Percentiles rank a stretch among this genome's conserved stretches.
phyloP scores from a whole-genome alignment of 2,329 filamentous ascomycete species.

The Alternaria consortialis region DNA sequence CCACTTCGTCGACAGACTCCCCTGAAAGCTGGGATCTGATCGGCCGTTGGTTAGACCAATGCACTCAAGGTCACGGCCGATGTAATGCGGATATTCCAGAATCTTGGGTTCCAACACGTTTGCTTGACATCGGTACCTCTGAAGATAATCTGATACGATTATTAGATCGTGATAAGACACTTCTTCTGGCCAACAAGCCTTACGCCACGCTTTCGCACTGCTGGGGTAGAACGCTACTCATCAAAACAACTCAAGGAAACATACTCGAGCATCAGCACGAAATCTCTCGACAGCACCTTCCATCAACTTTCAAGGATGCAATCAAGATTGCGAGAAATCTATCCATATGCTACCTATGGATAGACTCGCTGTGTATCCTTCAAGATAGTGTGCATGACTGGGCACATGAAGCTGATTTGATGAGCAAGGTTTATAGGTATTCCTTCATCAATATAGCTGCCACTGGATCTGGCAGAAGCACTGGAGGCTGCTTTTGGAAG shows the following conservation, averaged over 20 bases:
- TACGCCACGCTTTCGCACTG: conserved; percentile 8
- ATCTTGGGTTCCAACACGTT: background rate
- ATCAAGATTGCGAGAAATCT: background rate
- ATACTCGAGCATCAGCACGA: background rate
- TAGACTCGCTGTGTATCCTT: conserved; percentile 7
- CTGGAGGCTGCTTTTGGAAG: conserved; percentile 4
- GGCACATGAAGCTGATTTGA: background rate
- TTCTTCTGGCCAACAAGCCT: background rate
- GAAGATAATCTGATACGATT: background rate
- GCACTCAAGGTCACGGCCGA: background rate
- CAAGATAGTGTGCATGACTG: background rate
- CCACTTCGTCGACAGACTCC: background rate
- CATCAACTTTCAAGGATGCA: background rate
- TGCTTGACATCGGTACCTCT: background rate
- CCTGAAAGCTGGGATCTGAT: background rate
- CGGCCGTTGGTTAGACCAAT: background rate
- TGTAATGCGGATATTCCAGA: background rate
- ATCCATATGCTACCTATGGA: conserved; percentile 4
- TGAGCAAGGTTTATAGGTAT: conserved; percentile 4
- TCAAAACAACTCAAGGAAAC: background rate
- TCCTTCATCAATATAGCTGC: conserved; percentile 11
- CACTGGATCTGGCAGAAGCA: background rate
- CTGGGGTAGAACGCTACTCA: background rate
- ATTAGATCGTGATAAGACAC: background rate
- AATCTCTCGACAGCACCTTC: background rate